Evolutionary conservation across 2,329 filamentous ascomycete species (phyloP).

Genomic region (Apiospora aurea): DNA sequence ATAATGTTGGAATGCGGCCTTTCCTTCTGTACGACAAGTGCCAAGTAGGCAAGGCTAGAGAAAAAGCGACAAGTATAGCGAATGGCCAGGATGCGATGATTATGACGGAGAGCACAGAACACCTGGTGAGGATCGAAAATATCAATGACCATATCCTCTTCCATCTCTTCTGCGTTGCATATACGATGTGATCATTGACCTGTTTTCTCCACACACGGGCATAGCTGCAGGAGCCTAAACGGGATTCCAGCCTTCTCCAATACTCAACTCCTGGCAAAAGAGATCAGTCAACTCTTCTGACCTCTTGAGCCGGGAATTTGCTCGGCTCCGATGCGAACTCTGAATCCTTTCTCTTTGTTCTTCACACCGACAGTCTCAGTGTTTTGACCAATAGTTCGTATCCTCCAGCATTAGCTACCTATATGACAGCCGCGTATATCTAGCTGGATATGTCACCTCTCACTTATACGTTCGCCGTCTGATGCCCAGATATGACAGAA

Average conservation of each 20-base stretch:
- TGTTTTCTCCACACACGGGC: not conserved
- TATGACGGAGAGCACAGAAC: constrained; percentile 19
- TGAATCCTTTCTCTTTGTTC: not conserved
- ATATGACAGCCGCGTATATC: not conserved
- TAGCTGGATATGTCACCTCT: not conserved
- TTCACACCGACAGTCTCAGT: not conserved
- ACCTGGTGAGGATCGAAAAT: not conserved
- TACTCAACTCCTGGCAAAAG: not conserved
- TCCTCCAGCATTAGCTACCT: not conserved
- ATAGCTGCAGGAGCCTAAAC: not conserved
- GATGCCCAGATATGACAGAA: not conserved
- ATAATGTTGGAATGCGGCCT: not conserved
- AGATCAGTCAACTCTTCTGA: not conserved
- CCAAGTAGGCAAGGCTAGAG: constrained; percentile 23
- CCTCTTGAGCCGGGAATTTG: not conserved
- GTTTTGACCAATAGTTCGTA: constrained; percentile 13
- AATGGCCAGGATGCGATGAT: constrained; percentile 13
- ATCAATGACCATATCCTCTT: not conserved
- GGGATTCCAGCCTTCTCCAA: not conserved
- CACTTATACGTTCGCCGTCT: not conserved
- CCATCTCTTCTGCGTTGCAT: not conserved
- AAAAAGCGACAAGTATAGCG: constrained; percentile 25
- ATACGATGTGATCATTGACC: not conserved
- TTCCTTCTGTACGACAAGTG: not conserved
- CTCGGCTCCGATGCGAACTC: not conserved